Conservation (phyloP, 2,329 filamentous ascomycete species). For the Leptographium galeiforme region DNA sequence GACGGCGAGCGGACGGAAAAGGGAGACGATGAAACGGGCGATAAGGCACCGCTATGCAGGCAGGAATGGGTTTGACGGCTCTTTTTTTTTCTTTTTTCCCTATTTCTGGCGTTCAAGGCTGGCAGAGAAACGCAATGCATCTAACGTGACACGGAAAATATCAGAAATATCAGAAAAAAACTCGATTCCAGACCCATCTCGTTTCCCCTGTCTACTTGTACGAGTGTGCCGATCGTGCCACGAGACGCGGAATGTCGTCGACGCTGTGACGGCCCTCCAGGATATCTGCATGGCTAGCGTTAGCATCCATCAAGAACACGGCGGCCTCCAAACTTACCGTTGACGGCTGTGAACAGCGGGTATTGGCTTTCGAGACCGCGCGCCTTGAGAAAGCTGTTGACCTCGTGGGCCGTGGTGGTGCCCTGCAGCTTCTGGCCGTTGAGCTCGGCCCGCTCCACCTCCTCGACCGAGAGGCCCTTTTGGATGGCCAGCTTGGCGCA, state of each 20-base stretch:
- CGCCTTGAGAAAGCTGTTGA: conserved; percentile 75
- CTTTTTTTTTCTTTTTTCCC: background rate
- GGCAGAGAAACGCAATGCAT: background rate
- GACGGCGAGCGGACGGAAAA: conserved; percentile 62
- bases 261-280: conserved; percentile 63
- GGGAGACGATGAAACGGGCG: conserved; percentile 6
- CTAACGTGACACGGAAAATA: too few species aligned
- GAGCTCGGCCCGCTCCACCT: conserved; percentile 78
- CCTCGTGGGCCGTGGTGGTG: conserved; percentile 80
- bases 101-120: background rate
- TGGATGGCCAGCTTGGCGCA: conserved; percentile 83
- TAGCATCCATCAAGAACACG: background rate
- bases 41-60: background rate
- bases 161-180: too few species aligned
- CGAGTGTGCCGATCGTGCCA: conserved; percentile 18
- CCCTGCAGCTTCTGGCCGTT: conserved; percentile 97
- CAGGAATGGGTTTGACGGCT: background rate
- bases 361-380: conserved; percentile 70
- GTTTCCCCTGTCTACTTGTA: background rate
- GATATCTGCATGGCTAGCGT: conserved; percentile 33
- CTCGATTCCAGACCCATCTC: too few species aligned
- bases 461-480: conserved; percentile 64
- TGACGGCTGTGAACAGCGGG: conserved; percentile 83
- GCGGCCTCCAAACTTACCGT: conserved; percentile 23
- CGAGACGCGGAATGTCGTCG: conserved; percentile 65